Evolutionary conservation across 495 filamentous ascomycete genomes (phyloP), one percentile per base, ranked within the genome.

Genomic region (Evernia prunastri): DNA sequence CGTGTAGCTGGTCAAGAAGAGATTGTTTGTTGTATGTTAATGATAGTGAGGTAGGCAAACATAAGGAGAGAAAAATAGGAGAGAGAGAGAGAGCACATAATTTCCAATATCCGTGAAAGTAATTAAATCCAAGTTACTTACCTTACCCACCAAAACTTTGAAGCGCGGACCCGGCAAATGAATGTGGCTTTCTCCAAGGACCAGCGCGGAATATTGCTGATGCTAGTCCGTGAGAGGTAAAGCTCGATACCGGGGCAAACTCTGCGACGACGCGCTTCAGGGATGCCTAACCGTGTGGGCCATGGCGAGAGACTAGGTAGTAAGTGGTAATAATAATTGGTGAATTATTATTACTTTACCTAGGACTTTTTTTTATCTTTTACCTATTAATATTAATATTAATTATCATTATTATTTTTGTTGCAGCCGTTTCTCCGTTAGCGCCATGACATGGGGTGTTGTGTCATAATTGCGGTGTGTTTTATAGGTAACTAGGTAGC

Each of bases 91-190:
- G n/a, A n/a, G n/a, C n/a, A n/a, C n/a, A n/a, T n/a, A n/a, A n/a
- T n/a, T n/a, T n/a, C n/a, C n/a, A n/a, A n/a, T n/a, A n/a, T n/a
- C n/a, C n/a, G n/a, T n/a, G n/a, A n/a, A n/a, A n/a, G n/a, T n/a
- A n/a, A n/a, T n/a, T n/a, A n/a, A n/a, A n/a, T n/a, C n/a, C n/a
- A n/a, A n/a, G n/a, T n/a, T n/a, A n/a, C n/a, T n/a, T n/a, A n/a
- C n/a, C n/a, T n/a, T n/a, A n/a, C n/a, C n/a, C n/a, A n/a, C n/a
- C n/a, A n/a, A 47, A 36, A 60, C 5, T 54, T 56, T 51, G 51
- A 63, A 58, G 60, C 56, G 60, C 64, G 58, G 59, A 58, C 51
- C 64, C 64, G 64, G 64, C 64, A 66, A 59, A 66, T 66, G 31
- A 62, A 7, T 53, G 59, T 62, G 59, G 64, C 76, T 78, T 25